Conservation (phyloP, 2,329 filamentous ascomycete species). For the Hymenoscyphus repandus region DNA sequence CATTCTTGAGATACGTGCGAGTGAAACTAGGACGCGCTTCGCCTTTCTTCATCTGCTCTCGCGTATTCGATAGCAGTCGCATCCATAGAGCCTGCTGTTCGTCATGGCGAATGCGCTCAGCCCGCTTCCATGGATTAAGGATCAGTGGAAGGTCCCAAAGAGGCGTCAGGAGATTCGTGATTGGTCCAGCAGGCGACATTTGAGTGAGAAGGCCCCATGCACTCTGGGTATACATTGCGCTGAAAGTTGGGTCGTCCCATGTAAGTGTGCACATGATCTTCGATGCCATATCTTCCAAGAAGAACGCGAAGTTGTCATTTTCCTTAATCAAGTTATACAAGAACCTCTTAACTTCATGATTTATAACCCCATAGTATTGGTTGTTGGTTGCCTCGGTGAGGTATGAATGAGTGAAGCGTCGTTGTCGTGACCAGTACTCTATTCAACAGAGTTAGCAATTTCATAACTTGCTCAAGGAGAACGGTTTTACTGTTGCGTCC, state of each 20-base stretch:
- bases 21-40: constrained; percentile 37
- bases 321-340: constrained; percentile 42
- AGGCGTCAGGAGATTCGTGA: constrained; percentile 51
- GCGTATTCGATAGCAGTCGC: constrained; percentile 33
- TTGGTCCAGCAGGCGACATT: constrained; percentile 52
- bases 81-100: constrained; percentile 42
- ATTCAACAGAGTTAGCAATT: background rate
- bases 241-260: constrained; percentile 47
- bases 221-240: constrained; percentile 43
- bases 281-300: constrained; percentile 52
- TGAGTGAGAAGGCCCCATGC: constrained; percentile 52
- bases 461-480: background rate
- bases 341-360: constrained; percentile 50
- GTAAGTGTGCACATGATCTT: constrained; percentile 50
- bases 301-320: constrained; percentile 45
- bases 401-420: constrained; percentile 38
- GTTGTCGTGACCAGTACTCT: constrained; percentile 43
- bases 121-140: constrained; percentile 38
- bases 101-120: constrained; percentile 39
- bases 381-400: constrained; percentile 32
- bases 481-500: constrained; percentile 37
- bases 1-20: constrained; percentile 34
- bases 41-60: constrained; percentile 34
- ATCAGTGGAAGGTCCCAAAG: constrained; percentile 35
- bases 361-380: constrained; percentile 32